Evolutionary conservation across 2,329 filamentous ascomycete genomes (phyloP), one percentile per base, ranked within the genome.

Genomic region (Colletotrichum somersetense): DNA sequence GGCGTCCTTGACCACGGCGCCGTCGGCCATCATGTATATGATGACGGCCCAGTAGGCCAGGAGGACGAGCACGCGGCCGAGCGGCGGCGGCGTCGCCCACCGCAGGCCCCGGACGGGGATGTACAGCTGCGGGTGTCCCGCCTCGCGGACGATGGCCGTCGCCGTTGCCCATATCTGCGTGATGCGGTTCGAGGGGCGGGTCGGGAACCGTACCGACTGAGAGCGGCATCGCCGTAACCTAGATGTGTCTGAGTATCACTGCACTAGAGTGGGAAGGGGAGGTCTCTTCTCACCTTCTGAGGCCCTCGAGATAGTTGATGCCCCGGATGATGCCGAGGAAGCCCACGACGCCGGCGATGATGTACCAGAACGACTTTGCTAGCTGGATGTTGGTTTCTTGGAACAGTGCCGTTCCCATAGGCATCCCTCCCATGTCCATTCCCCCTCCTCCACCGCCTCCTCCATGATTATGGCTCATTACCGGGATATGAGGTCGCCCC

Each of bases 331-430:
- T 67, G 3, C 82, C 75, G 6, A 88, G 76, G 0, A 84, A 74
- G 1, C 81, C 86, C 5, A 89, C 76, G 33, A 86, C 83, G 20
- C 81, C 85, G 10, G 84, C 87, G 48, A 89, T 80, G 44, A 89
- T 84, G 76, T 90, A 91, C 89, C 89, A 91, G 76, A 87, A 91
- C 2, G 83, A 84, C 23, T 82, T 83, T 20, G 89, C 88, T 62
- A 90, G 83, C 52, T 81, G 82, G 77, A 83, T 83, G 76, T 90
- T 90, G 48, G 80, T 80, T 1, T 79, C 72, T 69, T 82, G 80
- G 76, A 87, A 85, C 76, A 82, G 79, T 62, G 78, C 81, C 62
- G 82, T 79, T 23, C 82, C 80, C 74, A 82, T 78, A 12, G 67
- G 46, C 59, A 73, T 71, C 4, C 69, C 71, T 44, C 44, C 16